These are phyloP conservation scores for Tanacetum coccineum DNA, from an alignment of 129 eudicot genomes.

Conservation along the genomic window DNA sequence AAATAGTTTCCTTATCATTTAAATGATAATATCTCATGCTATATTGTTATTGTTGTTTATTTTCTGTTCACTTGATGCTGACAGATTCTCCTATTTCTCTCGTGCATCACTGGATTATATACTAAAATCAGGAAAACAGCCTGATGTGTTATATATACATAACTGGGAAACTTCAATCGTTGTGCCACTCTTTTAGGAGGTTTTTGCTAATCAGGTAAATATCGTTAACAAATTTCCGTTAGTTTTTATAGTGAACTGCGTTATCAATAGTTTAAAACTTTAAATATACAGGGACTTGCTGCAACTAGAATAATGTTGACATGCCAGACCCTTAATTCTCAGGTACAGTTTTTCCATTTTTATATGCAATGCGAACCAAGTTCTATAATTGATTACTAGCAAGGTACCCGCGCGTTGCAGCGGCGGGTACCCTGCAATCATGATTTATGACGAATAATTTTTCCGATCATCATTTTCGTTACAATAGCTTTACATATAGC, in stretches of 20 bases:
- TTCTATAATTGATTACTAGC: background rate
- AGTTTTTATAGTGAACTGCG: no score
- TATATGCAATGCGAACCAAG: background rate
- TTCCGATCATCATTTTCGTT: no score
- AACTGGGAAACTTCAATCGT: constrained; percentile 72
- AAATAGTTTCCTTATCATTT: background rate
- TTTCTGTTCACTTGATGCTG: constrained; percentile 23
- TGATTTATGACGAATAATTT: no score
- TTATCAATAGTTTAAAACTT: background rate
- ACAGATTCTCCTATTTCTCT: constrained; percentile 68
- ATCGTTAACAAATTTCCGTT: background rate
- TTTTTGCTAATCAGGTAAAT: constrained; percentile 65
- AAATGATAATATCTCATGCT: background rate
- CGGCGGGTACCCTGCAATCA: no score
- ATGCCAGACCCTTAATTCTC: constrained; percentile 55
- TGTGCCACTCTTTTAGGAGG: constrained; percentile 72
- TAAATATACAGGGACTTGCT: constrained; percentile 49
- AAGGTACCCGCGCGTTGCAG: no score
- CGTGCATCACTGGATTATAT: constrained; percentile 72
- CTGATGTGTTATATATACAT: constrained; percentile 66
- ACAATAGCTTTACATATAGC: no score
- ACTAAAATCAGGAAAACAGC: constrained; percentile 63
- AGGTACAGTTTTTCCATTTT: constrained; percentile 34
- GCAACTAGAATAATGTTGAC: constrained; percentile 53
- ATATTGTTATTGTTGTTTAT: constrained; percentile 1